Percentiles rank a stretch among this genome's conserved stretches.
These are phyloP conservation scores for Trichoderma lentiforme DNA, from an alignment of 2,329 filamentous ascomycete species.

Conservation along the genomic window DNA sequence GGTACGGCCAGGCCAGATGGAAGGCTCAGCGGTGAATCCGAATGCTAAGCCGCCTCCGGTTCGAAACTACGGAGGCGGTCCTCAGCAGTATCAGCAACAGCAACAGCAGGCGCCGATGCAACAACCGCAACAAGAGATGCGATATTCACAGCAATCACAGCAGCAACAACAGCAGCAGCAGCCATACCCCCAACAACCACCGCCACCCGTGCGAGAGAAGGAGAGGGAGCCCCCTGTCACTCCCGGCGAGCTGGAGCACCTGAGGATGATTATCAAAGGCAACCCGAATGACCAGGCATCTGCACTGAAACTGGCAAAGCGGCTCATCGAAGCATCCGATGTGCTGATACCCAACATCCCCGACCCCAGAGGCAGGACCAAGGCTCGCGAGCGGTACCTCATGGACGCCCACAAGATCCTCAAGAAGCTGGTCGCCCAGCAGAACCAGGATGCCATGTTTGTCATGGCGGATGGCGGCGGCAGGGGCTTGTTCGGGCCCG, in stretches of 20 bases:
- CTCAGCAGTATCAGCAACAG: constrained; percentile 31
- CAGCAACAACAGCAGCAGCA: constrained; percentile 27
- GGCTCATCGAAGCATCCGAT: constrained; percentile 78
- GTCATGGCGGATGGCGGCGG: constrained; percentile 88
- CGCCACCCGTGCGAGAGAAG: constrained; percentile 27
- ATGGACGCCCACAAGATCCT: constrained; percentile 85
- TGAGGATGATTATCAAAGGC: constrained; percentile 66
- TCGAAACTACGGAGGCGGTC: constrained; percentile 52
- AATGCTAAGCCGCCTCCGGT: constrained; percentile 57
- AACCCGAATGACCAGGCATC: constrained; percentile 70
- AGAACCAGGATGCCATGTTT: constrained; percentile 87
- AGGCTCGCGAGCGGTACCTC: constrained; percentile 78
- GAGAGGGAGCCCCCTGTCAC: constrained; percentile 60
- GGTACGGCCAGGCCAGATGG: constrained; percentile 60
- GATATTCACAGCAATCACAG: not conserved
- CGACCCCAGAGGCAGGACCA: constrained; percentile 69
- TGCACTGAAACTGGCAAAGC: constrained; percentile 74
- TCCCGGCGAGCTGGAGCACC: constrained; percentile 68
- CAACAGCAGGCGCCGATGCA: constrained; percentile 30
- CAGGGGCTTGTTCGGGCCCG: constrained; percentile 71
- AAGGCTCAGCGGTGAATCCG: constrained; percentile 54
- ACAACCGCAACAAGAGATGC: constrained; percentile 29
- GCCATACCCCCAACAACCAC: constrained; percentile 10
- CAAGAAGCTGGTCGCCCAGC: constrained; percentile 75
- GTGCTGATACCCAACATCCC: constrained; percentile 63